A percentile compares a stretch with the other conserved stretches of the same genome.
Evolutionary conservation across 805 yeast species (phyloP).

Genomic region (Helenozyma baotianmanensis): DNA sequence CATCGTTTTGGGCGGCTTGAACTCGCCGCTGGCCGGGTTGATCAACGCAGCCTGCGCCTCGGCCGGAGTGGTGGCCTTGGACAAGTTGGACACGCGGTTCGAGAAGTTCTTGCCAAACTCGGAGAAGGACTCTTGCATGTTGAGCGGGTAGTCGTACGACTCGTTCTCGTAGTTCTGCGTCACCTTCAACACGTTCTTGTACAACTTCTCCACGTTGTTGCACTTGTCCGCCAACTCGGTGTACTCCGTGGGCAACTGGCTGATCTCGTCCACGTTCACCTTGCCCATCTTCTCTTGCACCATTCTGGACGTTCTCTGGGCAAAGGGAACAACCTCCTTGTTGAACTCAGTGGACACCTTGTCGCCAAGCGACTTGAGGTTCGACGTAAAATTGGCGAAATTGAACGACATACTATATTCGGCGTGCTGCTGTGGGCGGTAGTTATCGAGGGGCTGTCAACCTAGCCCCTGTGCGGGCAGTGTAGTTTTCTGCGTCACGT

Average conservation of each 20-base stretch:
- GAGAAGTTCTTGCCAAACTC: constrained; percentile 67
- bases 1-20: constrained; percentile 71
- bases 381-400: constrained; percentile 38
- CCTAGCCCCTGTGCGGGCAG: background rate
- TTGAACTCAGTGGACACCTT: constrained; percentile 52
- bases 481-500: background rate
- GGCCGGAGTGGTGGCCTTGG: constrained; percentile 70
- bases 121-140: constrained; percentile 67
- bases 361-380: constrained; percentile 37
- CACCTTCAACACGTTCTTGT: constrained; percentile 39
- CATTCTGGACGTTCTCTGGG: constrained; percentile 74
- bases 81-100: constrained; percentile 58
- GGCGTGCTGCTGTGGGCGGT: too few species aligned
- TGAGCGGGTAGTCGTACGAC: constrained; percentile 79
- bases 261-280: constrained; percentile 61
- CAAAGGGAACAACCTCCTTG: constrained; percentile 52
- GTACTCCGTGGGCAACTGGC: constrained; percentile 78
- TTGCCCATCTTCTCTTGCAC: constrained; percentile 78
- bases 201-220: constrained; percentile 37
- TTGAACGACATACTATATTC: constrained; percentile 48
- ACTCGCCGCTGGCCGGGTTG: constrained; percentile 34
- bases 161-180: constrained; percentile 62
- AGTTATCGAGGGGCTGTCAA: too few species aligned
- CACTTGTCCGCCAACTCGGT: constrained; percentile 41
- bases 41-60: constrained; percentile 75